Evolutionary conservation across 768 basidiomycete genomes (phyloP).

Genomic region (Dictyophora rubrovolvata): DNA sequence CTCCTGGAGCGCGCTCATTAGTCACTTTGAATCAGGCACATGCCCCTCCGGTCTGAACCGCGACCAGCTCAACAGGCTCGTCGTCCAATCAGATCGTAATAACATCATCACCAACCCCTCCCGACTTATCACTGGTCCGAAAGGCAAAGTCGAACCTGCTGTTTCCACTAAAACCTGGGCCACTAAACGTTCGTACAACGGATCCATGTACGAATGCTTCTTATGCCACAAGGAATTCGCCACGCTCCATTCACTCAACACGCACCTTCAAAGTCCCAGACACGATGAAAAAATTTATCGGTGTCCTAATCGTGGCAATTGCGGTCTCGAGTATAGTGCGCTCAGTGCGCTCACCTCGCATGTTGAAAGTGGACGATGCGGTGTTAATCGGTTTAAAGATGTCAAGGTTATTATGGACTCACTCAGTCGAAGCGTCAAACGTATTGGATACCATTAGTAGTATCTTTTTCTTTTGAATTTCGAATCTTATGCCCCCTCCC

Average conservation of each 20-base stretch:
- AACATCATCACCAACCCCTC: conserved; percentile 47
- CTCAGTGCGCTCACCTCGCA: conserved; percentile 56
- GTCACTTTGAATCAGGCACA: conserved; percentile 52
- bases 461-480: no score
- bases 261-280: conserved; percentile 52
- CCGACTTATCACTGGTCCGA: conserved; percentile 34
- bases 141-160: conserved; percentile 9
- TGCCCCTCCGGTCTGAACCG: conserved; percentile 43
- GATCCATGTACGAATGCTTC: conserved; percentile 47
- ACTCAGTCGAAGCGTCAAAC: conserved; percentile 13
- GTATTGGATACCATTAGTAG: not conserved
- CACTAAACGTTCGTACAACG: conserved; percentile 34
- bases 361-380: conserved; percentile 54
- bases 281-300: conserved; percentile 45
- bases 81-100: conserved; percentile 33
- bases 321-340: conserved; percentile 33
- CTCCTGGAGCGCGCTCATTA: conserved; percentile 42
- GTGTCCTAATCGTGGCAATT: conserved; percentile 40
- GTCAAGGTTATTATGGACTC: conserved; percentile 31
- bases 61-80: conserved; percentile 27
- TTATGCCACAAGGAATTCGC: conserved; percentile 40
- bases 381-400: conserved; percentile 36
- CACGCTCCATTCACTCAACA: conserved; percentile 38
- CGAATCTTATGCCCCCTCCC: no score
- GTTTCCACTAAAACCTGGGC: conserved; percentile 16